Evolutionary conservation across 805 yeast genomes (phyloP).

Genomic region (Metschnikowia drakensbergensis): DNA sequence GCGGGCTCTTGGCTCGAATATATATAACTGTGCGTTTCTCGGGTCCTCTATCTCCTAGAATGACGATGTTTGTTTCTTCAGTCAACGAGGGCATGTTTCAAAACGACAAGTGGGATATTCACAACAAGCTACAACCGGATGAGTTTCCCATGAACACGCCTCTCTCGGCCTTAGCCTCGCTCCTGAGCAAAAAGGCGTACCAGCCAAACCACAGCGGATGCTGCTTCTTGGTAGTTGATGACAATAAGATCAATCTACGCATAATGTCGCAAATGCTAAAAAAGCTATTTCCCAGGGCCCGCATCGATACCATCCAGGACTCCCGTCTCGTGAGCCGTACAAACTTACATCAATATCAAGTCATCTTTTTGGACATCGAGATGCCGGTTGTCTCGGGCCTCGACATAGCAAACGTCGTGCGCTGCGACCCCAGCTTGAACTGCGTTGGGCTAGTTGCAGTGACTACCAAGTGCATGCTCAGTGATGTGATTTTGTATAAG

Average conservation of each 20-base stretch:
- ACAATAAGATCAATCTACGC: slow-evolving; percentile 38
- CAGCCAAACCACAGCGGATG: slow-evolving; percentile 15
- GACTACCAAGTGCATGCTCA: slow-evolving; percentile 30
- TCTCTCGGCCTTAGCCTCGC: not conserved
- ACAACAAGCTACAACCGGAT: not conserved
- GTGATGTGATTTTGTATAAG: slow-evolving; percentile 30
- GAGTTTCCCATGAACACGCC: slow-evolving; percentile 1
- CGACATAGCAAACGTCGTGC: slow-evolving; percentile 28
- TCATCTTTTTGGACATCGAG: slow-evolving; percentile 42
- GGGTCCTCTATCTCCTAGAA: too few species aligned
- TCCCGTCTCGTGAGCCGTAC: slow-evolving; percentile 28
- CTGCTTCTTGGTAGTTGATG: slow-evolving; percentile 36
- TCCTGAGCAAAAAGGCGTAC: not conserved
- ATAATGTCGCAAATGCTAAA: slow-evolving; percentile 31
- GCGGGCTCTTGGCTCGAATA: not conserved
- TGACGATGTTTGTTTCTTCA: slow-evolving; percentile 1
- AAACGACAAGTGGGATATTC: slow-evolving; percentile 2
- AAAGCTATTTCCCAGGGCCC: slow-evolving; percentile 33
- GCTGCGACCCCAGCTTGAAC: slow-evolving; percentile 13
- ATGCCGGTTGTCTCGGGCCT: slow-evolving; percentile 43
- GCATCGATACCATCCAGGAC: slow-evolving; percentile 28
- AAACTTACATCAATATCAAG: slow-evolving; percentile 11
- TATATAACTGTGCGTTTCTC: not conserved
- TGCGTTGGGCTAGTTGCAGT: slow-evolving; percentile 37
- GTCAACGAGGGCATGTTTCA: not conserved